Conservation (phyloP, 192 early-diverging fungal genomes). For the Linnemannia zychae region DNA sequence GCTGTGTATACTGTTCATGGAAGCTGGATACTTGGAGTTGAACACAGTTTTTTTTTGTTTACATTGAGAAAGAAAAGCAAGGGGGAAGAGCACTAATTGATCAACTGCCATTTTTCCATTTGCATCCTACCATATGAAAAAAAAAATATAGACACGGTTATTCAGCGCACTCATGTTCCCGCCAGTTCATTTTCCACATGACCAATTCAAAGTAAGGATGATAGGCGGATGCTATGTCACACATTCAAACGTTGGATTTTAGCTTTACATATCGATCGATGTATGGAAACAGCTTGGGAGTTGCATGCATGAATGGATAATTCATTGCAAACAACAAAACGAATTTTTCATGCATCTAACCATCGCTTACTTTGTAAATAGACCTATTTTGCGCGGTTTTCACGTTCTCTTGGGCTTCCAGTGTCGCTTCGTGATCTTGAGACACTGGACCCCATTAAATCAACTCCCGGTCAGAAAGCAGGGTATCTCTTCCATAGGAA, state of each 20-base stretch:
- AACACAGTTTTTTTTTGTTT: background rate
- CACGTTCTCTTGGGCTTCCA: slow-evolving; percentile 37
- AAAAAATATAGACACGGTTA: slow-evolving; percentile 19
- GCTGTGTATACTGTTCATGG: background rate
- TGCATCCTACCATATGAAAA: background rate
- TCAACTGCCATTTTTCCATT: background rate
- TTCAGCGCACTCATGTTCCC: slow-evolving; percentile 43
- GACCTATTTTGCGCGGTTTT: slow-evolving; percentile 32
- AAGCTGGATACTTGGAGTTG: background rate
- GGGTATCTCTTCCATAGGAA: slow-evolving; percentile 45
- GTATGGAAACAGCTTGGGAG: background rate
- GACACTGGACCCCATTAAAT: slow-evolving; percentile 26
- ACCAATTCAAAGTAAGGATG: slow-evolving; percentile 35
- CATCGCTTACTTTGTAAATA: background rate
- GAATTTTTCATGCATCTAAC: background rate
- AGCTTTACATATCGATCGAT: no score
- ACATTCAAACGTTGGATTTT: background rate
- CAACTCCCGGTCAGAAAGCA: slow-evolving; percentile 35
- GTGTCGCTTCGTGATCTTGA: slow-evolving; percentile 41
- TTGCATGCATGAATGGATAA: slow-evolving; percentile 2
- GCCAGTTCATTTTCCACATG: slow-evolving; percentile 37
- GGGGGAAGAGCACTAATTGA: background rate
- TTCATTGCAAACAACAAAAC: background rate
- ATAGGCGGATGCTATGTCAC: background rate
- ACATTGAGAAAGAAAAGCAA: background rate